phyloP scores from a whole-genome alignment of 805 yeast genomes.

The Scheffersomyces lignosus region DNA sequence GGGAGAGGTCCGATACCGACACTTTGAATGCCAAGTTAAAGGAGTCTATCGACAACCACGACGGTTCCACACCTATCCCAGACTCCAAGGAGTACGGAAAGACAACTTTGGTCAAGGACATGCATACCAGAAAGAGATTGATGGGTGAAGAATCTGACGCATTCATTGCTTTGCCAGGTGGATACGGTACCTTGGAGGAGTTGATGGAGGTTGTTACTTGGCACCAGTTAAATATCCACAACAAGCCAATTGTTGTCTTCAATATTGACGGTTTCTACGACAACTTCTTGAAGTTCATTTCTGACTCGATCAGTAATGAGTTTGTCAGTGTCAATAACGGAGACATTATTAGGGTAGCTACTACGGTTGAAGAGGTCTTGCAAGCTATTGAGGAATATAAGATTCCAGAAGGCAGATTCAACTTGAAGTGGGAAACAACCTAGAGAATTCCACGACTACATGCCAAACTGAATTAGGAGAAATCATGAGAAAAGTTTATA shows the following conservation, averaged over 20 bases:
- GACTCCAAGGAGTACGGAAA: conserved; percentile 64
- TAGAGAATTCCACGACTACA: no score
- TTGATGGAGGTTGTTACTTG: conserved; percentile 88
- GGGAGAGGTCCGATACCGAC: conserved; percentile 57
- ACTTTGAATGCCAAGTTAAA: conserved; percentile 48
- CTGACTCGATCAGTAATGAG: conserved; percentile 59
- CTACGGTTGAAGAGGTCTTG: conserved; percentile 67
- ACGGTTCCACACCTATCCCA: conserved; percentile 65
- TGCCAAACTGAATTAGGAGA: no score
- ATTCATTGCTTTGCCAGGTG: conserved; percentile 89
- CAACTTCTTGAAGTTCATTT: conserved; percentile 60
- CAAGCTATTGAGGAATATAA: conserved; percentile 57
- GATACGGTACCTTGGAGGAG: conserved; percentile 88
- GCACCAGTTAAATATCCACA: conserved; percentile 86
- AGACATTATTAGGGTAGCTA: conserved; percentile 66
- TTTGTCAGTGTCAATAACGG: conserved; percentile 70
- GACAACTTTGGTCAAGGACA: conserved; percentile 79
- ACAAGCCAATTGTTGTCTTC: conserved; percentile 74
- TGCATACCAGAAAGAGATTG: conserved; percentile 85
- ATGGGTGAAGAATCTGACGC: conserved; percentile 89
- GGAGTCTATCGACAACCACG: conserved; percentile 58
- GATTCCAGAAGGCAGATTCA: conserved; percentile 72
- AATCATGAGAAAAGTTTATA: no score
- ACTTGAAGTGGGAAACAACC: conserved; percentile 61
- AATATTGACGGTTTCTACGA: conserved; percentile 83